Percentiles rank a stretch among this genome's conserved stretches.
Evolutionary conservation across 2,329 filamentous ascomycete genomes (phyloP).

Genomic region (Aureobasidium sp.): DNA sequence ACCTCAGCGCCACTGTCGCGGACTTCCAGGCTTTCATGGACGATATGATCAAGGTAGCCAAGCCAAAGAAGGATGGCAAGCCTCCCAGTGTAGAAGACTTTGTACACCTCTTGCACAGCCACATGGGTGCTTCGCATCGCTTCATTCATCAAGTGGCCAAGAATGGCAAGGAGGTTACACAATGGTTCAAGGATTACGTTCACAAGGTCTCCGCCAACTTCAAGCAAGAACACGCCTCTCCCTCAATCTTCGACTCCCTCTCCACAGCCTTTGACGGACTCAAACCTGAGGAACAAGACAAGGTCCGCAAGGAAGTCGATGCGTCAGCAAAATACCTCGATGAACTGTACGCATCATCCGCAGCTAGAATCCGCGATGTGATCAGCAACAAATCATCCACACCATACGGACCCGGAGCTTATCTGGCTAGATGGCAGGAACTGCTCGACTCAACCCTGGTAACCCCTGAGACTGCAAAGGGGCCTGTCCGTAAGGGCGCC

Average conservation of each 20-base stretch:
- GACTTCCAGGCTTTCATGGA: constrained; percentile 62
- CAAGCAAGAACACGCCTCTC: constrained; percentile 26
- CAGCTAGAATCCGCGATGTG: constrained; percentile 50
- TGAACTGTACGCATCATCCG: constrained; percentile 48
- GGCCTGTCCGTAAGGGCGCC: constrained; percentile 43
- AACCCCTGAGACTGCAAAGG: constrained; percentile 50
- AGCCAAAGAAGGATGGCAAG: constrained; percentile 25
- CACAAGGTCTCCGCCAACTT: constrained; percentile 54
- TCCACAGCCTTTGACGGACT: constrained; percentile 43
- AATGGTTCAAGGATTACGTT: constrained; percentile 55
- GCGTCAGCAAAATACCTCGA: constrained; percentile 55
- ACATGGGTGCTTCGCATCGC: constrained; percentile 57
- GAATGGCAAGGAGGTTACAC: constrained; percentile 59
- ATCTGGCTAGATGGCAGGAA: constrained; percentile 64
- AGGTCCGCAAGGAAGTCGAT: constrained; percentile 49
- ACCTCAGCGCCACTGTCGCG: constrained; percentile 61
- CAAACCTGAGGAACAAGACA: constrained; percentile 38
- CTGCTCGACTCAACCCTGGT: constrained; percentile 64
- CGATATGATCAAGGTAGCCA: constrained; percentile 58
- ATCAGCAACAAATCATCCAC: constrained; percentile 36
- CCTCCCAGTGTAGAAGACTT: constrained; percentile 64
- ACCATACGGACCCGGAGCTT: constrained; percentile 62
- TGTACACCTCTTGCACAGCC: constrained; percentile 57
- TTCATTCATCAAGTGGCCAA: constrained; percentile 65
- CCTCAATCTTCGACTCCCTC: constrained; percentile 19